These are phyloP conservation scores for Naganishia liquefaciens DNA, from an alignment of 1,284 basidiomycete species.

Conservation along the genomic window DNA sequence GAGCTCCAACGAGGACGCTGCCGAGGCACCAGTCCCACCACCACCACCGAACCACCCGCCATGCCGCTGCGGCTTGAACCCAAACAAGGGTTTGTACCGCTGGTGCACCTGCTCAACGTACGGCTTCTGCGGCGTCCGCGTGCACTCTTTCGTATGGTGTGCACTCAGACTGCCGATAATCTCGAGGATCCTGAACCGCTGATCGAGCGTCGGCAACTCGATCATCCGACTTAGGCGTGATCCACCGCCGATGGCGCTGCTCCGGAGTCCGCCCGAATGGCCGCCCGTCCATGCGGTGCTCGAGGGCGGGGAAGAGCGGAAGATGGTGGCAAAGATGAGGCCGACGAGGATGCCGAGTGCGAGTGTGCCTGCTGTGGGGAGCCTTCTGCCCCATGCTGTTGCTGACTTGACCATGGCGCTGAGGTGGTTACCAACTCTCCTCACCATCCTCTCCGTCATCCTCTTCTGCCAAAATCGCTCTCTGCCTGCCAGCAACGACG, in stretches of 20 bases:
- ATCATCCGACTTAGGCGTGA: conserved; percentile 30
- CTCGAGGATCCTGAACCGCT: conserved; percentile 79
- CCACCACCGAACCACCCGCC: conserved; percentile 62
- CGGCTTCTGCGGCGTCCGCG: conserved; percentile 73
- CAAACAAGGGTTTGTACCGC: conserved; percentile 77
- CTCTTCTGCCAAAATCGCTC: neutral
- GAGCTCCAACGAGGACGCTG: conserved; percentile 6
- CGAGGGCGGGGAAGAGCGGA: conserved; percentile 28
- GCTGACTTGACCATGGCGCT: conserved; percentile 19
- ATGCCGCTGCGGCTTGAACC: conserved; percentile 64
- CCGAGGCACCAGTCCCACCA: conserved; percentile 8
- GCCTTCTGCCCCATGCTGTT: conserved; percentile 37
- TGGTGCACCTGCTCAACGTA: conserved; percentile 81
- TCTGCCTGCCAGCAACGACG: conserved; percentile 13
- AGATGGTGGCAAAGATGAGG: conserved; percentile 47
- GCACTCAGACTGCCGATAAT: conserved; percentile 80
- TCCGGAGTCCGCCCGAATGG: conserved; percentile 21
- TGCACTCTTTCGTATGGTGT: conserved; percentile 88
- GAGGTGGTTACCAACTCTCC: neutral
- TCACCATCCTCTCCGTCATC: neutral
- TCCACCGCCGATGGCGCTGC: conserved; percentile 27
- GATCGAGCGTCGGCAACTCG: conserved; percentile 60
- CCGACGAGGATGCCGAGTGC: conserved; percentile 55
- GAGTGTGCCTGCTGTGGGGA: conserved; percentile 52
- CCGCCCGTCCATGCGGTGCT: conserved; percentile 32